Conservation (phyloP, 2,329 filamentous ascomycete genomes). For the Metarhizium guizhouense region DNA sequence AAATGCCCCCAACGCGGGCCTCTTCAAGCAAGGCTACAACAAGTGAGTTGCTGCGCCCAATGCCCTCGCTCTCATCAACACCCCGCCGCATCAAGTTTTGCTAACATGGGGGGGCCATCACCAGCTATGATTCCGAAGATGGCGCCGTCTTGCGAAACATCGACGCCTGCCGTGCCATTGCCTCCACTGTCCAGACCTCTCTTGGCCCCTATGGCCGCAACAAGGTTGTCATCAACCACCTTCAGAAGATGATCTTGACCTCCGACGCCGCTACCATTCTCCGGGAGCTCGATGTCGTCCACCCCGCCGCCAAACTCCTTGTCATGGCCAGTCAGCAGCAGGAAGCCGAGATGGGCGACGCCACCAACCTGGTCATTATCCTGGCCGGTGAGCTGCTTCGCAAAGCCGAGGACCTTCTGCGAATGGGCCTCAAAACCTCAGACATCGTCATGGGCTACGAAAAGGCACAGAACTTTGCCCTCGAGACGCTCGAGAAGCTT, state of each 20-base stretch:
- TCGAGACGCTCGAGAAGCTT: constrained; percentile 79
- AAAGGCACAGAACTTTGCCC: constrained; percentile 80
- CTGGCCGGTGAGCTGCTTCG: constrained; percentile 89
- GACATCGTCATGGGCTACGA: constrained; percentile 96
- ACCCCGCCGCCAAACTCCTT: constrained; percentile 92
- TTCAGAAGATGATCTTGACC: constrained; percentile 99
- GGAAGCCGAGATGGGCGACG: constrained; percentile 98
- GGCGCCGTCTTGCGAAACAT: constrained; percentile 97
- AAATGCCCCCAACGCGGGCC: constrained; percentile 80
- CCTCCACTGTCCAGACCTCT: constrained; percentile 92
- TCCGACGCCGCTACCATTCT: constrained; percentile 97
- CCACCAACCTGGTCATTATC: constrained; percentile 94
- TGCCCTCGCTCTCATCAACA: neutral
- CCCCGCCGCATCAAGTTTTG: neutral
- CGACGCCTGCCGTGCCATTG: constrained; percentile 93
- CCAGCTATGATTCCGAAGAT: constrained; percentile 97
- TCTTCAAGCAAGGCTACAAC: constrained; percentile 96
- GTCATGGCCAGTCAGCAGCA: constrained; percentile 99
- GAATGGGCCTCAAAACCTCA: constrained; percentile 96
- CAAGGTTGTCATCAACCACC: constrained; percentile 99
- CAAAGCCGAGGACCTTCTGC: constrained; percentile 92
- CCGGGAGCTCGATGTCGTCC: constrained; percentile 93
- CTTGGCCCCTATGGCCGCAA: constrained; percentile 96
- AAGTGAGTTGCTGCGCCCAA: constrained; percentile 51
- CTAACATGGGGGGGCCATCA: constrained; percentile 17